Conservation (phyloP, 2,329 filamentous ascomycete genomes). For the Gnomoniopsis sp. region DNA sequence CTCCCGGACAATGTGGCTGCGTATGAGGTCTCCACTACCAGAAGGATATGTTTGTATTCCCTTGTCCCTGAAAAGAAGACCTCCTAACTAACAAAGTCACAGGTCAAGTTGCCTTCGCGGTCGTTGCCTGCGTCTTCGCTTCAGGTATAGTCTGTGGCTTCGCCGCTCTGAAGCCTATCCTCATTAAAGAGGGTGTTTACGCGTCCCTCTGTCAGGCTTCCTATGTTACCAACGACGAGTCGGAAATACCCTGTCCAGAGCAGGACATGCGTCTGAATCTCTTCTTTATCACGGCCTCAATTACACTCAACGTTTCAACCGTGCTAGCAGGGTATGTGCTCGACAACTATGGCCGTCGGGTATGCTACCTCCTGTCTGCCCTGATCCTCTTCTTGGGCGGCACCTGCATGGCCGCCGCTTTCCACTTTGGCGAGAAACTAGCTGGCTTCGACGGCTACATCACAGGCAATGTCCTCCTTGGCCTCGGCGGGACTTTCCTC, state of each 20-base stretch:
- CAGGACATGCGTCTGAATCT: constrained; percentile 55
- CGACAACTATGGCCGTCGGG: constrained; percentile 62
- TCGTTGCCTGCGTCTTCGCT: constrained; percentile 64
- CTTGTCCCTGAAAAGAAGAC: neutral
- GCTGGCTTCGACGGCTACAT: constrained; percentile 55
- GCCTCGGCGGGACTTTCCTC: constrained; percentile 59
- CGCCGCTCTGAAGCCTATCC: constrained; percentile 60
- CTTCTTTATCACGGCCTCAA: constrained; percentile 48
- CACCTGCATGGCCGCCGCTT: constrained; percentile 42
- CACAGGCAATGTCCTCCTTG: constrained; percentile 56
- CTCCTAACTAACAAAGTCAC: neutral
- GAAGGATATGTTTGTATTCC: constrained; percentile 26
- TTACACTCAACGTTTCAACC: constrained; percentile 62
- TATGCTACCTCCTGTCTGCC: constrained; percentile 59
- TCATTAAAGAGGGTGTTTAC: constrained; percentile 57
- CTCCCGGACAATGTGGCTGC: constrained; percentile 22
- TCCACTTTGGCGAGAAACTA: constrained; percentile 6
- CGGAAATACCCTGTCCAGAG: constrained; percentile 46
- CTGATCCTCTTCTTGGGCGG: constrained; percentile 55
- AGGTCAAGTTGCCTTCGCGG: constrained; percentile 61
- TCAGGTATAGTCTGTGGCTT: constrained; percentile 64
- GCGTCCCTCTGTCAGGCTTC: constrained; percentile 44
- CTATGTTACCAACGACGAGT: neutral
- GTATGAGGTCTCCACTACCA: constrained; percentile 28
- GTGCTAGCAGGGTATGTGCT: constrained; percentile 65